Evolutionary conservation across 768 basidiomycete genomes (phyloP).

Genomic region (Lepiota brunneoincarnata): DNA sequence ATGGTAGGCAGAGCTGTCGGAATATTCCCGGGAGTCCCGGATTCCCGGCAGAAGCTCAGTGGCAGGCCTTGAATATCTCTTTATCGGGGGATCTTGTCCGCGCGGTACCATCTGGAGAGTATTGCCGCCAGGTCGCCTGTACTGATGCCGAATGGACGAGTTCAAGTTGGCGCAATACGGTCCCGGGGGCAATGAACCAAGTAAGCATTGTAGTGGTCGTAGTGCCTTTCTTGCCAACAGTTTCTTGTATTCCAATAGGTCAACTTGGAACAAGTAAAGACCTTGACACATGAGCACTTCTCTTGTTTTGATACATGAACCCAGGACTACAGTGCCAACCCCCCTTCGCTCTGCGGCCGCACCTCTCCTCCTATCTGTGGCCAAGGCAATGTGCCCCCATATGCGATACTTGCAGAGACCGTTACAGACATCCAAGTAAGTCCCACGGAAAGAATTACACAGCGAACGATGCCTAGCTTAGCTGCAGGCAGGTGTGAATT

Average conservation of each 20-base stretch:
- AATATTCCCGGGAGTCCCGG: background rate
- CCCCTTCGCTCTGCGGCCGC: conserved; percentile 24
- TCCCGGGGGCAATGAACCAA: conserved; percentile 6
- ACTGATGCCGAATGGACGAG: conserved; percentile 1
- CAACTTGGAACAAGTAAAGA: background rate
- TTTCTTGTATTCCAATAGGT: background rate
- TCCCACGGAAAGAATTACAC: background rate
- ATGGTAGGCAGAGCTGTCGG: background rate
- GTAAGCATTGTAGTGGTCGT: conserved; percentile 1
- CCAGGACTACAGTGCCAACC: conserved; percentile 23
- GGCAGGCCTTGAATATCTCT: background rate
- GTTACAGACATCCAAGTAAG: conserved; percentile 27
- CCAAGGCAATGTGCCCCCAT: conserved; percentile 29
- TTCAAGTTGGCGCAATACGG: background rate
- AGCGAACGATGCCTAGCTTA: too few relatives aligned
- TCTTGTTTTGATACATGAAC: background rate
- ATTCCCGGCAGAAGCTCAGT: background rate
- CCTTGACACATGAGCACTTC: background rate
- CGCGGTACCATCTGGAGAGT: background rate
- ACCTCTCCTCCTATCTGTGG: conserved; percentile 21
- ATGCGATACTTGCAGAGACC: conserved; percentile 25
- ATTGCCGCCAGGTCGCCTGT: background rate
- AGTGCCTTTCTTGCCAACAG: background rate
- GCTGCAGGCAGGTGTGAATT: background rate
- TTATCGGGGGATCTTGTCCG: background rate